Evolutionary conservation across 345 rosid species (phyloP), one percentile per base, ranked within the genome.

Genomic region (Psidium friedrichsthalianum): DNA sequence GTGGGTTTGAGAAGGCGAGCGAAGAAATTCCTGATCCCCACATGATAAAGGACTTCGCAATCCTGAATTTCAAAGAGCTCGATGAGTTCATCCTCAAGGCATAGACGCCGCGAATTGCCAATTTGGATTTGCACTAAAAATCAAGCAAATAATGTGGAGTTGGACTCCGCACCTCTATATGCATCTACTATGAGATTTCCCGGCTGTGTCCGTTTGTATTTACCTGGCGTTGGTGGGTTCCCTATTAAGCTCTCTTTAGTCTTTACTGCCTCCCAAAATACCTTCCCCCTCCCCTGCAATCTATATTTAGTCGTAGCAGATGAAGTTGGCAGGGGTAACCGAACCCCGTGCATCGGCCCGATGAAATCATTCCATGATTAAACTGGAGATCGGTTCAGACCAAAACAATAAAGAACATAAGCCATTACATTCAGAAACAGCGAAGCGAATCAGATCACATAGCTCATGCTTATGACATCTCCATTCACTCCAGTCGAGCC

Each of bases 21-120:
- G 94, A 93, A 25, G 98, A 94, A 82, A 86, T 94, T 85, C 92
- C 92, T 2, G 98, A 94, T 18, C 98, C 99, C 4, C 91, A 90
- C 85, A 83, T 88, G 61, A 92, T 96, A 74, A 94, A 91, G 92
- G 99, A 97, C 51, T 97, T 97, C 74, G 98, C 90, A 3, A 89
- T 91, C 40, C 90, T 90, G 91, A 95, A 96, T 92, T 94, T 96
- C 90, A 56, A 81, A 76, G 99, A 95, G 91, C 91, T 95, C 20
- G 99, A 95, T 88, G 96, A 90, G 44, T 87, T 85, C 82, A 87
- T 93, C 87, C 89, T 84, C 84, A 90, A 92, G 83, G 88, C 89
- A 55, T 89, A 89, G 82, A 87, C 27, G 54, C 51, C 42, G 12
- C 24, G 49, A 27, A 49, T n/a, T 25, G 5, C 18, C 20, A 42